phyloP scores from a whole-genome alignment of 176 grass and related monocot species.

The Oryza meyeriana region DNA sequence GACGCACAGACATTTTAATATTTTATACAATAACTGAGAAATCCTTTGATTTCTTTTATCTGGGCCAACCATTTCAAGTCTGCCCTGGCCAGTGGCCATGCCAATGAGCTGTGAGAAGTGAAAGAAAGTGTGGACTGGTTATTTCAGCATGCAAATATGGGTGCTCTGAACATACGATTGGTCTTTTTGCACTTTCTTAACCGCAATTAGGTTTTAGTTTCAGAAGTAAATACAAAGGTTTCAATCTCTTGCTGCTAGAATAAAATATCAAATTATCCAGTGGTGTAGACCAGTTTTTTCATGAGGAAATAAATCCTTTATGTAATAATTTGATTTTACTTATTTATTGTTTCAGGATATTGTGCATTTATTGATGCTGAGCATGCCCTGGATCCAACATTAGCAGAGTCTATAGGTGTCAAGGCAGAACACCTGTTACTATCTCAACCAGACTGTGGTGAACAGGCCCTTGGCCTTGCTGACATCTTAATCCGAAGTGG shows the following conservation, averaged over 20 bases:
- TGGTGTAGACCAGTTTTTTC: not conserved
- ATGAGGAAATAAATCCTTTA: not conserved
- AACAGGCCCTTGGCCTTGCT: conserved; percentile 76
- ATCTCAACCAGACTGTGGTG: conserved; percentile 76
- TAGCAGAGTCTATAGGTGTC: conserved; percentile 76
- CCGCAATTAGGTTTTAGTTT: not conserved
- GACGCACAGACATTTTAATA: no score
- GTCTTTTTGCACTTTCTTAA: not conserved
- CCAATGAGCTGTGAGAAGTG: not conserved
- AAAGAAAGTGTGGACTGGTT: not conserved
- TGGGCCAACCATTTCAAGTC: not conserved
- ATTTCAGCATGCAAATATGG: not conserved
- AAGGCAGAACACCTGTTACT: conserved; percentile 46
- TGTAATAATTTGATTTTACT: not conserved
- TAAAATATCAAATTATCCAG: not conserved
- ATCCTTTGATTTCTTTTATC: not conserved
- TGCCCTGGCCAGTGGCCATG: not conserved
- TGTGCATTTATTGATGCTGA: conserved; percentile 85
- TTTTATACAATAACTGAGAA: not conserved
- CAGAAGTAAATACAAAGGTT: not conserved
- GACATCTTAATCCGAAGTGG: conserved; percentile 79
- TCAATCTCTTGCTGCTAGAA: not conserved
- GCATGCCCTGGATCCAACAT: conserved; percentile 70
- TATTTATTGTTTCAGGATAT: conserved; percentile 38
- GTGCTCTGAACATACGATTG: not conserved